Conservation (phyloP, 352 stramenopile species). For the Pythium biforme region DNA sequence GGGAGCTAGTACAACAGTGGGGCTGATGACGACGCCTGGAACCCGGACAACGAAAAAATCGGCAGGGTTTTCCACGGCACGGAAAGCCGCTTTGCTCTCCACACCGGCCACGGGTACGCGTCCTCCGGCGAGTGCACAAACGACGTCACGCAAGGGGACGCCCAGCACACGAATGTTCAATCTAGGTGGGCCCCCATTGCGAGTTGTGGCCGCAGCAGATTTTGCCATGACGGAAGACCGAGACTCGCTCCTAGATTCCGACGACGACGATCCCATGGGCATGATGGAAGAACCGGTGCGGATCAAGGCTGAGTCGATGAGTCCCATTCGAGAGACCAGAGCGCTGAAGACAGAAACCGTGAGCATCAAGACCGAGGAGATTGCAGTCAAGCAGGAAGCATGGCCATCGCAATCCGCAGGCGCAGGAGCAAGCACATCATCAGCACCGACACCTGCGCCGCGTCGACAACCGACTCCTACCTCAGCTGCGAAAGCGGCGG, state of each 20-base stretch:
- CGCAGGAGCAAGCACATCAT: not conserved
- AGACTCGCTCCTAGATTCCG: constrained; percentile 38
- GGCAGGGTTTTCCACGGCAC: constrained; percentile 41
- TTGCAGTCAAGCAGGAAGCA: not conserved
- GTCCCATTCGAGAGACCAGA: constrained; percentile 11
- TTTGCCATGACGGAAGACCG: constrained; percentile 29
- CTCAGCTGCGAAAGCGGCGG: not conserved
- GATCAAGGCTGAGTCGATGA: constrained; percentile 1
- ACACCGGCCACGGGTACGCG: constrained; percentile 46
- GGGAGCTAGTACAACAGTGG: constrained; percentile 15
- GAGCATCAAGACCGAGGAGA: not conserved
- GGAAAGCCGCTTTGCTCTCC: constrained; percentile 39
- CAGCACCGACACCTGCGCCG: not conserved
- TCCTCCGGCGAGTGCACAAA: constrained; percentile 43
- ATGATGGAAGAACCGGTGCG: constrained; percentile 12
- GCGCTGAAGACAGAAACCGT: not conserved
- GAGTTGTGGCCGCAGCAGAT: constrained; percentile 38
- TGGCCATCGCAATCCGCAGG: not conserved
- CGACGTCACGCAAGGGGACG: constrained; percentile 49
- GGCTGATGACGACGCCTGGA: constrained; percentile 12
- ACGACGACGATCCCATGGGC: constrained; percentile 32
- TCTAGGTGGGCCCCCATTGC: constrained; percentile 48
- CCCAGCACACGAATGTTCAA: constrained; percentile 39
- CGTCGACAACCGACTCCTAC: not conserved
- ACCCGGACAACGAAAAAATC: constrained; percentile 23